Evolutionary conservation across 768 basidiomycete species (phyloP), one percentile per base, ranked within the genome.

Genomic region (Lactifluus piperatus): DNA sequence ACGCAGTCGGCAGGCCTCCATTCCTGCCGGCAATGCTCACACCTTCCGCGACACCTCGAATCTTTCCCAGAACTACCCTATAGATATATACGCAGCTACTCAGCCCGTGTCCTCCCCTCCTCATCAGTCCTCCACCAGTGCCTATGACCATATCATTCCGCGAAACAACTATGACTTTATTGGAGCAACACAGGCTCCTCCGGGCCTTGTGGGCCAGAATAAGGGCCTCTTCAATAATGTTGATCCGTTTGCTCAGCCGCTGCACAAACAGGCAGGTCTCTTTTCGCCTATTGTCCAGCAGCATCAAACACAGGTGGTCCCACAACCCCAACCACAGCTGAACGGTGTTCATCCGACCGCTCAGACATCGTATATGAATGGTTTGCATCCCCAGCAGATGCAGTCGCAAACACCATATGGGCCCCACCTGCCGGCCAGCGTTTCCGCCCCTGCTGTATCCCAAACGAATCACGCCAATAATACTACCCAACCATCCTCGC

Each of bases 371-470:
- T 78, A 69, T 58, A 57, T 75, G 58, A 76, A 76, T 18, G 72
- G 83, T 76, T 43, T 73, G 10, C 64, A 68, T 45, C 65, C 65
- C 24, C 60, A 63, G 27, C 59, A 61, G 30, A 58, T 86, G 63
- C 82, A 84, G 54, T 84, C 85, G 4, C 88, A 90, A 71, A 85
- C 86, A 2, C 85, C 86, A 1, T 91, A 85, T 58, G 85, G 87
- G 4, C 82, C 86, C 29, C 85, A 86, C 65, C 72, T 88, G 2
- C 77, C 75, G 41, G 69, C 81, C 24, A 70, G 76, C 50, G 75
- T 71, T 20, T 68, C 72, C 9, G 64, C 71, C 13, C 57, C 71
- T 1, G 44, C 56, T 51, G 56, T 64, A 16, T 54, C 61, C 13
- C 64, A 64, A 37, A 51, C 37, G 11, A 58, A 64, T 41, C 63